Evolutionary conservation across 495 filamentous ascomycete genomes (phyloP), one percentile per base, ranked within the genome.

Genomic region (Daldinia grandis): DNA sequence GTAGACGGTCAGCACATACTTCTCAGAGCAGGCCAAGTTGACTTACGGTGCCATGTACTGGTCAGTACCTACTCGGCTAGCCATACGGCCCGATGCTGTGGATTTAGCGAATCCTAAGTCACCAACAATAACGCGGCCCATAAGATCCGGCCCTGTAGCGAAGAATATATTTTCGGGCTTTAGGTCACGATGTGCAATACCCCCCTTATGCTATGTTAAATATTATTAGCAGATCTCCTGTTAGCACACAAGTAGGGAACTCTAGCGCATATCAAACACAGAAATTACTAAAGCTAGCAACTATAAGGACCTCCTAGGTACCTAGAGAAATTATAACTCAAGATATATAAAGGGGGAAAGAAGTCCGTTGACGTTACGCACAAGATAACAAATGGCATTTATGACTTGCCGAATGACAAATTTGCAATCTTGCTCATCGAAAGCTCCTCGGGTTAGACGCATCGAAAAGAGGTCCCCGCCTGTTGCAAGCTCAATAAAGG

Each of bases 141-240:
- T 79, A 33, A 79, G 69, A 31, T 75, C 77, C 7, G 85, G 81
- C 1, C 91, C 86, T 49, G 85, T 89, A 37, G 95, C 84, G 24
- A 80, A 78, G 72, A 98, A 93, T 65, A 98, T 91, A 77, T 98
- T 98, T 81, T 98, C 95, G 5, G 92, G 93, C 81, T 98, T 97
- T 80, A 97, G 91, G 74, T 98, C 95, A 50, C 95, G 90, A 77
- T 97, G 95, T 66, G 90, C 94, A 59, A 97, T 82, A 44, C 90
- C 90, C 62, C 91, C 91, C 50, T 85, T 79, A 77, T 98, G 94
- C 63, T 66, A 42, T 12, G 35, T 30, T 4, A 55, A 55, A 0
- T 2, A 31, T 55, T n/a, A 42, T 53, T 12, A 63, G 55, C 9
- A 25, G 5, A 56, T 2, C 9, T 17, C 9, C n/a, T 30, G 9